Base-by-base conservation (phyloP, 2,329 filamentous ascomycete genomes). In the Coniochaeta ligniaria region DNA sequence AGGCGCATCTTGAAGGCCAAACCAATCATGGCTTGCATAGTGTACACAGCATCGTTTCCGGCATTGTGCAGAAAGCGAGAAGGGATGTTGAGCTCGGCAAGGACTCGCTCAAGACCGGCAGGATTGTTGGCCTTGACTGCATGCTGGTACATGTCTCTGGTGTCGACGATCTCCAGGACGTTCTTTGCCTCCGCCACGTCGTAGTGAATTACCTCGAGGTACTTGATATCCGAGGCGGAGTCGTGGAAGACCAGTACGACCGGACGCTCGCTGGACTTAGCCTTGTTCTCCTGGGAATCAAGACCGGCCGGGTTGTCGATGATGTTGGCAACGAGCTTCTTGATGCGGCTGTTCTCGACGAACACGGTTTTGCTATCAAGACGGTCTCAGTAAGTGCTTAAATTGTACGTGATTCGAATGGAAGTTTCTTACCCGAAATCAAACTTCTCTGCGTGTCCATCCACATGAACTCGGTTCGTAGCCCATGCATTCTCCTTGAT, bases 191-290 rank as follows among this genome's bases (percentile, higher is more conserved):
- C 75, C 59, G 75, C 69, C 2, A 87, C 70, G 58, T 89, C 79
- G 68, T 89, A 88, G 14, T 87, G 87, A n/a, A 94, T 69, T 2
- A 76, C 74, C 3, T 77, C 73, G 12, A 96, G 80, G 69, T 89
- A 92, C 0, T 76, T 74, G 62, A 96, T 76, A 68, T 98, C 95
- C 12, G 80, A 72, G 1, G 73, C 67, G 11, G 89, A 73, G 62
- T 90, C 88, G 69, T 97, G 93, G 20, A 92, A 95, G 2, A 97
- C 85, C 16, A 98, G 78, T 26, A 96, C 78, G 52, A 96, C 86
- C 28, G 72, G 73, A 20, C 70, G 66, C 33, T 66, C 64, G 20
- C 71, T 60, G 41, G 69, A 59, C 28, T 31, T 12, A n/a, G 26
- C 5, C 22, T 52, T 28, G 24, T 52, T 31, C 22, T 52, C 14